Conservation (phyloP, 2,329 filamentous ascomycete species). For the Hypoxylon sp. region DNA sequence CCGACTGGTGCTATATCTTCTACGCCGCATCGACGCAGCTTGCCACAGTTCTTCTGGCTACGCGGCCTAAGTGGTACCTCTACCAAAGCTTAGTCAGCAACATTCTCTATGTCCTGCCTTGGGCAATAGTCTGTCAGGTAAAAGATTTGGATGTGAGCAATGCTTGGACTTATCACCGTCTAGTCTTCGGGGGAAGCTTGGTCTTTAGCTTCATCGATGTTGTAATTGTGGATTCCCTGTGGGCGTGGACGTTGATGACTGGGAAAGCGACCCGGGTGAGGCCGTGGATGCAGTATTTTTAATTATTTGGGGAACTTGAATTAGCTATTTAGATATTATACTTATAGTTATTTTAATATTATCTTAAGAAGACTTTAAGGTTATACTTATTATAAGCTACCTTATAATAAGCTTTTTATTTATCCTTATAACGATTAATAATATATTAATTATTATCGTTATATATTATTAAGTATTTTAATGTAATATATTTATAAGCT, state of each 20-base stretch:
- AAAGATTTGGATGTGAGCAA: slow-evolving; percentile 62
- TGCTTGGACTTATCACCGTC: slow-evolving; percentile 75
- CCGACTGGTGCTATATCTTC: slow-evolving; percentile 78
- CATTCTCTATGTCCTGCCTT: slow-evolving; percentile 76
- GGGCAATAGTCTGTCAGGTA: slow-evolving; percentile 73
- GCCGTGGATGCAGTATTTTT: no score
- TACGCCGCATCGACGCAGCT: slow-evolving; percentile 76
- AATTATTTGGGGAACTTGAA: no score
- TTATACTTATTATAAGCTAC: no score
- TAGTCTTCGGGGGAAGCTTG: slow-evolving; percentile 76
- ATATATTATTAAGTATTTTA: no score
- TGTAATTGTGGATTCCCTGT: slow-evolving; percentile 63
- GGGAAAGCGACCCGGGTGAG: no score
- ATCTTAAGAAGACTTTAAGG: no score
- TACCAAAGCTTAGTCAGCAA: slow-evolving; percentile 76
- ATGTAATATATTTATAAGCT: no score
- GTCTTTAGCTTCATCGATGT: slow-evolving; percentile 75
- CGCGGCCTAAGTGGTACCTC: slow-evolving; percentile 75
- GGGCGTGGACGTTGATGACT: slow-evolving; percentile 64
- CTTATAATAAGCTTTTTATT: no score
- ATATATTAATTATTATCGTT: no score
- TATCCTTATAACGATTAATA: no score
- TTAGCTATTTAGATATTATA: no score
- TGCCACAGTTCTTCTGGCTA: slow-evolving; percentile 73
- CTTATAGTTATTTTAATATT: no score